Base-by-base conservation (phyloP, 805 yeast species). In the Sugiyamaella marilandica region DNA sequence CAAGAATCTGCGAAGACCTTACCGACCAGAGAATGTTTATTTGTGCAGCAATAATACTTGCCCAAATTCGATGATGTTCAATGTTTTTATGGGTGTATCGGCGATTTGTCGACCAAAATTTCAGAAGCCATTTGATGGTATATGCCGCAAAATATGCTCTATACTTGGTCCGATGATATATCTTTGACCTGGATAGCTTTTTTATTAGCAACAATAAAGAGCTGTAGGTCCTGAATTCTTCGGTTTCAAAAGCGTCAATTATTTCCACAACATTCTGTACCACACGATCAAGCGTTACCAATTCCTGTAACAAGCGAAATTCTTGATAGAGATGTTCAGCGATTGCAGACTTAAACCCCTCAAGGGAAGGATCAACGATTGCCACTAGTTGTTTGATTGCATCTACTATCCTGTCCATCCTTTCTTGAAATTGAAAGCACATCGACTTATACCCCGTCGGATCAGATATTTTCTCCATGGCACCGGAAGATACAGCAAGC, bases 281-380 rank as follows among this genome's bases (percentile, higher is more conserved):
- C 29, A 80, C 62, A 10, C 70, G 74, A 2, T 60, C 58, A n/a
- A 39, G 43, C 13, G 43, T 39, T 16, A 39, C 43, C 21, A 39
- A 16, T 46, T 71, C 75, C 41, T 70, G 69, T 51, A 76, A 68
- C 24, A 74, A 63, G 0, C 63, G 62, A 39, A 82, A 61, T 63
- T 83, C 79, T 24, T 79, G 67, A 60, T 83, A 87, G 53, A 83
- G 70, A 21, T 78, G 75, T 52, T 84, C 86, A 55, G 86, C 65
- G 29, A 87, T 66, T 33, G 79, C 67, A n/a, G 80, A 70, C 66
- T 86, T 94, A 10, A 58, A 36, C 10, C 54, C 59, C 2, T 54
- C 50, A 18, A 53, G 45, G 13, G 37, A 47, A 10, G 39, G 31
- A 14, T 53, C 59, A 14, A 16, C 21, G 37, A 50, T 18, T 41